phyloP scores from a whole-genome alignment of 2,329 filamentous ascomycete species.

The Cordyceps javanica region DNA sequence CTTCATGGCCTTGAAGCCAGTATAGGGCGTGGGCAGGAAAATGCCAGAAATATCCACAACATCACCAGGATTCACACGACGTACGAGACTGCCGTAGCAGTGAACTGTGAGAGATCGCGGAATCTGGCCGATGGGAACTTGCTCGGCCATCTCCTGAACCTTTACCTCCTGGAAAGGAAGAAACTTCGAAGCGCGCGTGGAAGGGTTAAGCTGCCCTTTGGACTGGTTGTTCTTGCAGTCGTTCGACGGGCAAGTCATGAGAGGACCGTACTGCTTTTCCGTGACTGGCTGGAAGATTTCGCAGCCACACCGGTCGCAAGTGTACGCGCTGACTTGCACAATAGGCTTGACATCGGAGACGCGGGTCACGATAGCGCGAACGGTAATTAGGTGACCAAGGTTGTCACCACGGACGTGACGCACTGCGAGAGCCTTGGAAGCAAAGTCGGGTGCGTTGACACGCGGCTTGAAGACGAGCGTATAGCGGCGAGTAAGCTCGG shows the following conservation, averaged over 20 bases:
- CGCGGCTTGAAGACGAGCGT: slow-evolving; percentile 93
- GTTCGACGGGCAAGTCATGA: slow-evolving; percentile 80
- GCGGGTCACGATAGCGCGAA: slow-evolving; percentile 88
- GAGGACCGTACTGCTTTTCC: slow-evolving; percentile 82
- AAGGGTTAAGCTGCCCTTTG: slow-evolving; percentile 89
- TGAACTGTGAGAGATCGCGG: slow-evolving; percentile 84
- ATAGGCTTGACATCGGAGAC: slow-evolving; percentile 97
- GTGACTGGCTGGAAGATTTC: slow-evolving; percentile 97
- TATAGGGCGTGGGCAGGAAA: slow-evolving; percentile 95
- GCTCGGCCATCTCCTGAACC: slow-evolving; percentile 98
- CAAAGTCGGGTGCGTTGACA: slow-evolving; percentile 61
- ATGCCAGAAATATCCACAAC: slow-evolving; percentile 91
- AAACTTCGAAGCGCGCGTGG: slow-evolving; percentile 94
- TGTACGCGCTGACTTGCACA: slow-evolving; percentile 96
- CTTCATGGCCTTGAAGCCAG: slow-evolving; percentile 96
- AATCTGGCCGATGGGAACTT: slow-evolving; percentile 96
- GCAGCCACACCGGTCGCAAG: slow-evolving; percentile 90
- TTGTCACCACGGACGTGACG: slow-evolving; percentile 90
- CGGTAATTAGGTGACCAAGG: slow-evolving; percentile 85
- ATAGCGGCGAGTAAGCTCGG: slow-evolving; percentile 87
- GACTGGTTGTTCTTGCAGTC: slow-evolving; percentile 87
- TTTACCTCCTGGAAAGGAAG: slow-evolving; percentile 97
- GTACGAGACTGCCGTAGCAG: slow-evolving; percentile 79
- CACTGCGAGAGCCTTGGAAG: slow-evolving; percentile 69
- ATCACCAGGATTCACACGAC: slow-evolving; percentile 88